These are phyloP conservation scores for Aciculoconidium aculeatum DNA, from an alignment of 805 yeast species.

Conservation along the genomic window DNA sequence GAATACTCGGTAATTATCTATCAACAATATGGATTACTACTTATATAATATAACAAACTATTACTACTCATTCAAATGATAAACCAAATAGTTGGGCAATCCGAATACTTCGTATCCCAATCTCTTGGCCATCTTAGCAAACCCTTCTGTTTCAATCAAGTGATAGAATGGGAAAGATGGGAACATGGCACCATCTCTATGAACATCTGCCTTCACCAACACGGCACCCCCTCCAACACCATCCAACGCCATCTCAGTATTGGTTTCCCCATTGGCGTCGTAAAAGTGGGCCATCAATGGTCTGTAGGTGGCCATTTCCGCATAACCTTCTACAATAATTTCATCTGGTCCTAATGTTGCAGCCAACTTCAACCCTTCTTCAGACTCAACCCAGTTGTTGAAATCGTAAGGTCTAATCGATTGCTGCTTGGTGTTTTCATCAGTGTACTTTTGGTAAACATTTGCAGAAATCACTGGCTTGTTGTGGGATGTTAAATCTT, in stretches of 20 bases:
- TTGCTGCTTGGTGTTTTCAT: conserved; percentile 49
- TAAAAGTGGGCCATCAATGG: conserved; percentile 89
- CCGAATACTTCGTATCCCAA: conserved; percentile 89
- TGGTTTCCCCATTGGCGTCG: conserved; percentile 55
- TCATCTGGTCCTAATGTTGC: conserved; percentile 74
- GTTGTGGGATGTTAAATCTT: conserved; percentile 81
- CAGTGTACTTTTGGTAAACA: conserved; percentile 78
- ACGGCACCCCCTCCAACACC: conserved; percentile 99
- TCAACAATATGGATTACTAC: no score
- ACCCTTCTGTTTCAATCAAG: conserved; percentile 95
- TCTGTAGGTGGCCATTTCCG: conserved; percentile 89
- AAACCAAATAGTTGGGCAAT: conserved; percentile 89
- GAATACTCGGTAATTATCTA: no score
- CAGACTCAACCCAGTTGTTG: conserved; percentile 91
- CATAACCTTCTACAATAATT: conserved; percentile 90
- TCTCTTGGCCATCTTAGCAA: conserved; percentile 96
- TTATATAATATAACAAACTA: no score
- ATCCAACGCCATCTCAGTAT: conserved; percentile 76
- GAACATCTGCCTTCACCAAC: conserved; percentile 94
- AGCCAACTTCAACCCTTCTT: conserved; percentile 75
- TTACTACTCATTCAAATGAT: conserved; percentile 78
- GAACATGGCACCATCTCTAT: conserved; percentile 99
- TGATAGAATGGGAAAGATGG: conserved; percentile 98
- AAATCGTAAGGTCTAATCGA: conserved; percentile 85
- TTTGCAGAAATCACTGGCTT: conserved; percentile 89